Conservation (phyloP, 441 rosid genomes). For the Gossypium davidsonii region DNA sequence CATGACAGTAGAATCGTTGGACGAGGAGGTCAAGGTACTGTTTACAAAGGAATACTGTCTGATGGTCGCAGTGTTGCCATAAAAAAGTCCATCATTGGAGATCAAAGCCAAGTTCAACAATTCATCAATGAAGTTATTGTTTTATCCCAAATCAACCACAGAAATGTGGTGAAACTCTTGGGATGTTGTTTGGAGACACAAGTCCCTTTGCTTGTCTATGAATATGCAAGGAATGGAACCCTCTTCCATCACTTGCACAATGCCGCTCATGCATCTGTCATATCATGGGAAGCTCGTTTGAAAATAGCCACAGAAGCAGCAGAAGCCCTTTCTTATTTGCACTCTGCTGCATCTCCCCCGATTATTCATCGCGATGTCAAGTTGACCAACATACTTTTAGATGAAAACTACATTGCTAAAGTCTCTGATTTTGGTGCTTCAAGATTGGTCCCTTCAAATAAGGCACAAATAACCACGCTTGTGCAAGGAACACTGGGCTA, state of each 20-base stretch:
- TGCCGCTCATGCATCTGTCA: not conserved
- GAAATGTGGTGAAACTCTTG: too few species aligned
- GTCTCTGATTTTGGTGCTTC: constrained; percentile 32
- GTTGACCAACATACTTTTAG: constrained; percentile 28
- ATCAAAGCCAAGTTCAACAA: not conserved
- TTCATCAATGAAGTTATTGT: not conserved
- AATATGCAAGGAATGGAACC: not conserved
- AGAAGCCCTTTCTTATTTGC: constrained; percentile 3
- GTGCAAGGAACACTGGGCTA: constrained; percentile 18
- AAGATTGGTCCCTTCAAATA: constrained; percentile 25
- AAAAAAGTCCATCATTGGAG: not conserved
- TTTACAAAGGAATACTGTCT: constrained; percentile 31
- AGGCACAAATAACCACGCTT: constrained; percentile 13
- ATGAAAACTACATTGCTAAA: constrained; percentile 21
- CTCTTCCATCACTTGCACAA: not conserved
- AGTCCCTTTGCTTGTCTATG: not conserved
- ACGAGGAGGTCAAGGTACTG: constrained; percentile 30
- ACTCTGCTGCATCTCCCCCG: constrained; percentile 21
- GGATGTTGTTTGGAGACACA: not conserved
- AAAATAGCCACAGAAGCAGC: not conserved
- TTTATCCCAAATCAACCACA: too few species aligned
- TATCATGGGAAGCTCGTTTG: not conserved
- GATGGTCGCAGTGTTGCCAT: constrained; percentile 8
- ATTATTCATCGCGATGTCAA: constrained; percentile 31
- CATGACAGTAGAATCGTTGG: constrained; percentile 26